A percentile compares a stretch with the other conserved stretches of the same genome.
These are phyloP conservation scores for Populus hybrid DNA, from an alignment of 441 rosid genomes.

Conservation along the genomic window DNA sequence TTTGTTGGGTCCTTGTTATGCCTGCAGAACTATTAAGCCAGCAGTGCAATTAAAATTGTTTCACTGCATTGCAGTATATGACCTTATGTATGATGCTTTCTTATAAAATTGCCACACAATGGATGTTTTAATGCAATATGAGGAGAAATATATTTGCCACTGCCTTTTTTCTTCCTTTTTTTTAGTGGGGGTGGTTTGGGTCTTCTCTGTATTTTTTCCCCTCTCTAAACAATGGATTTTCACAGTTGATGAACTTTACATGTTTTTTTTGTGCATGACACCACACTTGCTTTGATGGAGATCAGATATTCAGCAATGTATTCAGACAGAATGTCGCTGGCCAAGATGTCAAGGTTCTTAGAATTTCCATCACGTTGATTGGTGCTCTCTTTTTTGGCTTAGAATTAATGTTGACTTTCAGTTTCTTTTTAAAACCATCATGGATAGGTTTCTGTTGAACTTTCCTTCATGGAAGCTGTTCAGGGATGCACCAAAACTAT, in stretches of 20 bases:
- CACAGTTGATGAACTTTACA: background rate
- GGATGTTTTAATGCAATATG: background rate
- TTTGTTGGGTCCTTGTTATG: background rate
- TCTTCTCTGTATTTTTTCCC: background rate
- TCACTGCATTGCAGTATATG: background rate
- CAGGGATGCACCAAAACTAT: conserved; percentile 90
- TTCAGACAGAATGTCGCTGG: conserved; percentile 71
- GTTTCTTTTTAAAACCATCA: conserved; percentile 6
- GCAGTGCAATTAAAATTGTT: background rate
- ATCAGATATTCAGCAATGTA: conserved; percentile 58
- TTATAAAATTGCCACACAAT: background rate
- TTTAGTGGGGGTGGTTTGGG: background rate
- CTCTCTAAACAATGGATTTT: background rate
- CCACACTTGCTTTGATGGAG: conserved; percentile 21
- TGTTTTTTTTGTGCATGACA: conserved; percentile 8
- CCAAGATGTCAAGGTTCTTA: conserved; percentile 82
- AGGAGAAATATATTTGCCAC: background rate
- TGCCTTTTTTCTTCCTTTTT: background rate
- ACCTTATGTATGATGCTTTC: background rate
- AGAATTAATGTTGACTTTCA: conserved; percentile 5
- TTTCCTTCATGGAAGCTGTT: conserved; percentile 99
- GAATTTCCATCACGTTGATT: conserved; percentile 11
- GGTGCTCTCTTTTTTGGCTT: conserved; percentile 6
- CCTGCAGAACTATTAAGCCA: background rate
- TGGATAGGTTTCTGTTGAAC: conserved; percentile 68